Percentiles rank a stretch among this genome's conserved stretches.
Evolutionary conservation across 1,139 yeast genomes (phyloP).

Genomic region (Suhomyces bribrorum): DNA sequence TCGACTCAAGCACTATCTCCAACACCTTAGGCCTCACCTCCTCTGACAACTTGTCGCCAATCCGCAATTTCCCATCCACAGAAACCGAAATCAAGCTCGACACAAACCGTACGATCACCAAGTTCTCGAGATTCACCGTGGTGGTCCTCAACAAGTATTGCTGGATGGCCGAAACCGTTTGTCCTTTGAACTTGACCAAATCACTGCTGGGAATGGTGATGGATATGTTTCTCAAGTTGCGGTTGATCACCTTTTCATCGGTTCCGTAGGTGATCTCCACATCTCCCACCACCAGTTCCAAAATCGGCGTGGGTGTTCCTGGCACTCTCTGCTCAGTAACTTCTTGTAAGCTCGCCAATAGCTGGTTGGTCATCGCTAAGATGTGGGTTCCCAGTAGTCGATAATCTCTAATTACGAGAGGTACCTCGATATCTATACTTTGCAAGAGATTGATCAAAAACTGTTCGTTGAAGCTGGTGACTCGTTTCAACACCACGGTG

Average conservation of each 20-base stretch:
- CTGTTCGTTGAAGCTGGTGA: slow-evolving; percentile 8
- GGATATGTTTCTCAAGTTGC: slow-evolving; percentile 23
- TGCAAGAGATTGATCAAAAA: slow-evolving; percentile 13
- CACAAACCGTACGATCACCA: slow-evolving; percentile 23
- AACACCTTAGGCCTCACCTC: slow-evolving; percentile 9
- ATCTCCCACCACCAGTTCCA: slow-evolving; percentile 15
- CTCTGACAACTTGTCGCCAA: slow-evolving; percentile 14
- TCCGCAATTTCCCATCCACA: slow-evolving; percentile 24
- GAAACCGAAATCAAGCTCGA: slow-evolving; percentile 23
- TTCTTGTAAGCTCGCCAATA: slow-evolving; percentile 8
- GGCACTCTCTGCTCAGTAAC: slow-evolving; percentile 4
- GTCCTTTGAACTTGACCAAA: slow-evolving; percentile 12
- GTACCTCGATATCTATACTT: slow-evolving; percentile 13
- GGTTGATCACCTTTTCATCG: slow-evolving; percentile 13
- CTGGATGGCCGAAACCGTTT: slow-evolving; percentile 13
- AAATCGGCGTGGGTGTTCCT: slow-evolving; percentile 2
- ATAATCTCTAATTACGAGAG: slow-evolving; percentile 16
- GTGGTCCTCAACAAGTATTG: slow-evolving; percentile 22
- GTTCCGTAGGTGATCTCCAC: slow-evolving; percentile 17
- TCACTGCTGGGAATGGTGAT: slow-evolving; percentile 28
- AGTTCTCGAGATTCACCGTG: slow-evolving; percentile 22
- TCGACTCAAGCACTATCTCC: slow-evolving; percentile 11
- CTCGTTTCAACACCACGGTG: slow-evolving; percentile 13
- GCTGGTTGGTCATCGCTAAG: slow-evolving; percentile 11
- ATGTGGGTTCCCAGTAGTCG: slow-evolving; percentile 12